A percentile compares a stretch with the other conserved stretches of the same genome.
phyloP scores from a whole-genome alignment of 352 stramenopile genomes.

The Globisporangium acanthophoron region DNA sequence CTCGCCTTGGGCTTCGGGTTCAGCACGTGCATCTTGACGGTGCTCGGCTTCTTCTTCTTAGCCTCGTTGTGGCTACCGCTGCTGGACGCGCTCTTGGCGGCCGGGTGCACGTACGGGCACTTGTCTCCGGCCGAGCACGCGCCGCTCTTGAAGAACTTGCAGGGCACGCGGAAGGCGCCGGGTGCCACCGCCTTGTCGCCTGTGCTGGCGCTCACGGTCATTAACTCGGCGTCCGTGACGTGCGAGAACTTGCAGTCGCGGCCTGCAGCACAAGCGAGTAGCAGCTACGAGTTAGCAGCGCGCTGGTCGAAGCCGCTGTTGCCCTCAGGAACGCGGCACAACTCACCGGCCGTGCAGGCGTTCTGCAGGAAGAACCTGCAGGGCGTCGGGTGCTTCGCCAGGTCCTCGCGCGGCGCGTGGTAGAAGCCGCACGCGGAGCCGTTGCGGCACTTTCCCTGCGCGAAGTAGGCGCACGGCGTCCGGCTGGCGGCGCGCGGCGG shows the following conservation, averaged over 20 bases:
- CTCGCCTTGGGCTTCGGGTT: slow-evolving; percentile 22
- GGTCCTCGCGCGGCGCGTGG: slow-evolving; percentile 36
- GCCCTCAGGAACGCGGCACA: background rate
- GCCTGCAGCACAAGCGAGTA: slow-evolving; percentile 9
- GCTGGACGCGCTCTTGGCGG: slow-evolving; percentile 13
- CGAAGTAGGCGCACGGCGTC: slow-evolving; percentile 61
- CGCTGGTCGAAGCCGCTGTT: background rate
- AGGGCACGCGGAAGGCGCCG: slow-evolving; percentile 43
- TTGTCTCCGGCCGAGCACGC: slow-evolving; percentile 54
- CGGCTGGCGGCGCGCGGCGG: slow-evolving; percentile 8
- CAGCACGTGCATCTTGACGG: slow-evolving; percentile 27
- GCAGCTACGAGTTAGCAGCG: background rate
- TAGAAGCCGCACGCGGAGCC: slow-evolving; percentile 63
- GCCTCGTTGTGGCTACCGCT: slow-evolving; percentile 11
- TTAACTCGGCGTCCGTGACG: slow-evolving; percentile 16
- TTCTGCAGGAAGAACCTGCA: slow-evolving; percentile 77
- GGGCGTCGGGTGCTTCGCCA: slow-evolving; percentile 30
- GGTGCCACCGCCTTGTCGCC: slow-evolving; percentile 37
- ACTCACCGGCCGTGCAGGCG: slow-evolving; percentile 38
- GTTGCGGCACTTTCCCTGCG: slow-evolving; percentile 61
- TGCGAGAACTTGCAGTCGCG: slow-evolving; percentile 69
- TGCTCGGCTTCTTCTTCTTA: slow-evolving; percentile 13
- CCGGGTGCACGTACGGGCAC: slow-evolving; percentile 61
- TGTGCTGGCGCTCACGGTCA: slow-evolving; percentile 30
- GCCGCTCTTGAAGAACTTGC: slow-evolving; percentile 69